These are phyloP conservation scores for Phallus indusiatus DNA, from an alignment of 768 basidiomycete genomes.

Conservation along the genomic window DNA sequence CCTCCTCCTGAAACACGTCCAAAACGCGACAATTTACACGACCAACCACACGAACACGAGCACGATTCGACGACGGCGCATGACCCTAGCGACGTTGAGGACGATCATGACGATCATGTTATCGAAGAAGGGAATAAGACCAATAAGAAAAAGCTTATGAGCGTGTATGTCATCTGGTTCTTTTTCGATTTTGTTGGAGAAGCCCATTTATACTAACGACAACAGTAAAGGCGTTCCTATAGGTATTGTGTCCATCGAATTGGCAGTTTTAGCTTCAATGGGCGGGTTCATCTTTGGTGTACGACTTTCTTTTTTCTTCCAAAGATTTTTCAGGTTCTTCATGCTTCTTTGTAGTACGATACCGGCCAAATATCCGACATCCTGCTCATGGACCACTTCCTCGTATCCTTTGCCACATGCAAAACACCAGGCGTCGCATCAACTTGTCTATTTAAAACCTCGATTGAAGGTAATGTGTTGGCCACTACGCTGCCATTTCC, in stretches of 20 bases:
- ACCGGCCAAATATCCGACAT: slow-evolving; percentile 76
- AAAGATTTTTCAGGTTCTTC: not conserved
- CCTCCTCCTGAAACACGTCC: not conserved
- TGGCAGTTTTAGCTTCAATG: slow-evolving; percentile 61
- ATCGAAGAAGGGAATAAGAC: not conserved
- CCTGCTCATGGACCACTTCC: slow-evolving; percentile 62
- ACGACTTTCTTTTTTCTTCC: not conserved
- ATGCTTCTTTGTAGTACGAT: slow-evolving; percentile 35
- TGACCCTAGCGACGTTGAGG: not conserved
- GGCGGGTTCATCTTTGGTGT: slow-evolving; percentile 36
- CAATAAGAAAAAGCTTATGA: not conserved
- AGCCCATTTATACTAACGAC: slow-evolving; percentile 12
- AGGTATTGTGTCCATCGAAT: slow-evolving; percentile 51
- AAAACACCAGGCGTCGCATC: slow-evolving; percentile 25
- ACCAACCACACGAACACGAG: too few relatives aligned
- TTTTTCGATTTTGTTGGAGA: not conserved
- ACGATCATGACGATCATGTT: not conserved
- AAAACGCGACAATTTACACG: not conserved
- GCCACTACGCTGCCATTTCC: not conserved
- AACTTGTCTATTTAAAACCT: slow-evolving; percentile 44
- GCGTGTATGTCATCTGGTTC: not conserved
- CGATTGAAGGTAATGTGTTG: slow-evolving; percentile 32
- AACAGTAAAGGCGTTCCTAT: slow-evolving; percentile 50
- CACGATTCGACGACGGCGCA: not conserved
- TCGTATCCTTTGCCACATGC: slow-evolving; percentile 51